Evolutionary conservation across 345 rosid genomes (phyloP).

Genomic region (Physaria fendleri): DNA sequence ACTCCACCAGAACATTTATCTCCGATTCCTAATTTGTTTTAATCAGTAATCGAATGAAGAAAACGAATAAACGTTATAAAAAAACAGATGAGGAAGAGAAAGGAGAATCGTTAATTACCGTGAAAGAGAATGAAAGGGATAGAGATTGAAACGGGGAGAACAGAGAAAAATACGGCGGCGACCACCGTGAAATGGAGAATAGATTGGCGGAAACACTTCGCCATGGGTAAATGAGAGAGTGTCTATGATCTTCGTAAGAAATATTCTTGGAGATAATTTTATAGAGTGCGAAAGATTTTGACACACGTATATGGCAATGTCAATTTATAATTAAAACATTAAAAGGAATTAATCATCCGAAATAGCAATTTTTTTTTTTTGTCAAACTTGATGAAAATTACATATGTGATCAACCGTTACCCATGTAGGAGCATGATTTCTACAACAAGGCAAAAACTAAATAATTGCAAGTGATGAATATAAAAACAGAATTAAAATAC

Average conservation of each 20-base stretch:
- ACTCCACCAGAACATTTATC: slow-evolving; percentile 70
- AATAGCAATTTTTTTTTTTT: too few relatives aligned
- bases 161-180: slow-evolving; percentile 6
- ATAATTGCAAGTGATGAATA: too few relatives aligned
- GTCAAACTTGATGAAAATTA: too few relatives aligned
- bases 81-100: not conserved
- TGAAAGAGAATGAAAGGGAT: slow-evolving; percentile 69
- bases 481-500: too few relatives aligned
- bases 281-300: too few relatives aligned
- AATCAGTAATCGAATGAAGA: not conserved
- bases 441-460: too few relatives aligned
- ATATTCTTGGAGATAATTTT: too few relatives aligned
- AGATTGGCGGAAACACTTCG: not conserved
- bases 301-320: too few relatives aligned
- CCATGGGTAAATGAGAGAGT: not conserved
- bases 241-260: not conserved
- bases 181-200: slow-evolving; percentile 23
- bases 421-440: too few relatives aligned
- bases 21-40: slow-evolving; percentile 42
- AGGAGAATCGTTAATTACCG: slow-evolving; percentile 31
- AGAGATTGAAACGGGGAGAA: slow-evolving; percentile 37
- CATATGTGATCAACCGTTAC: too few relatives aligned
- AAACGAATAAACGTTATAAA: not conserved
- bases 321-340: too few relatives aligned
- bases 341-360: too few relatives aligned